Evolutionary conservation across 106 monocot genomes (phyloP), one percentile per base, ranked within the genome.

Genomic region (Acorus gramineus): DNA sequence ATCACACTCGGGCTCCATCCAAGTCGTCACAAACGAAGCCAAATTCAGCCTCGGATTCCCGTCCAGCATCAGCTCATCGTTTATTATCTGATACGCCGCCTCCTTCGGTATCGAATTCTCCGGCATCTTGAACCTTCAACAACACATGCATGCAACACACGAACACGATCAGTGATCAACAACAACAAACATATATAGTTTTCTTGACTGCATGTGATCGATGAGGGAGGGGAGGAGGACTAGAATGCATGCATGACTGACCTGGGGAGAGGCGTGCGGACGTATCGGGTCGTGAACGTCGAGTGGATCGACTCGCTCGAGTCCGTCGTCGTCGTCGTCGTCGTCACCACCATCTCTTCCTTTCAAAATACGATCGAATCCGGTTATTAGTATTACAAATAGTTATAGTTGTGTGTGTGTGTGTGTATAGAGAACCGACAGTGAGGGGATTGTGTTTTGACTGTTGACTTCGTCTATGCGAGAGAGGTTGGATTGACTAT

Each of bases 1-100:
- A 59, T 93, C 85, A 66, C 93, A 93, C 80, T 93, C 93, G 0
- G 93, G 93, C 72, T 89, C 93, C 93, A 93, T 93, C 93, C 93
- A 89, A 0, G 90, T 96, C 7, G 86, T 96, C 50, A 96, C 90
- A 63, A 96, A 96, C 2, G 95, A 87, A 2, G 95, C 95, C 66
- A 96, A 53, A 57, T 96, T 96, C 71, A 96, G 67, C 54, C 95
- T 66, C 9, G 95, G 95, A 61, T 96, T 96, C 11, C 90, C 95
- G 60, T 93, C 93, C 4, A 93, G 81, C 93, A 93, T 93, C 72
- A 93, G 57, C 74, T 89, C 89, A 45, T 93, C 89, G 61, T 73
- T 85, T 46, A 93, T 89, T 57, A 93, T 93, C 78, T 93, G 93
- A 62, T 81, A 93, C 48, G 86, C 89, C 11, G 93, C 89, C 56